A percentile compares a stretch with the other conserved stretches of the same genome.
Conservation (phyloP, 768 basidiomycete species). For the Rhodotorula diobovata region DNA sequence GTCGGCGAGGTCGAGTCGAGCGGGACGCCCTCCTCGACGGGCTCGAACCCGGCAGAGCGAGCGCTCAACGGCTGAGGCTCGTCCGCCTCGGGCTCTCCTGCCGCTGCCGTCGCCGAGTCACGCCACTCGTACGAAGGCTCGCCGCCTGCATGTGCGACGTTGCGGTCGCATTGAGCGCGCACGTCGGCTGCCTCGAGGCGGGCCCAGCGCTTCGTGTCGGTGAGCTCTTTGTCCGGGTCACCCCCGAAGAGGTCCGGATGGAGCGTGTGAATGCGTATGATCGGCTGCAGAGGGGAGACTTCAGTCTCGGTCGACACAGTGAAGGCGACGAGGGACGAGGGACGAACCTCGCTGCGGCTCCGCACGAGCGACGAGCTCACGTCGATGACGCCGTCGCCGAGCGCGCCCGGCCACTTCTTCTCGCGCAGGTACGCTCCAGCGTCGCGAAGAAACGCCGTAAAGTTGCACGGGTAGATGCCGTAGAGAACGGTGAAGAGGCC, state of each 20-base stretch:
- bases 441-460: conserved; percentile 68
- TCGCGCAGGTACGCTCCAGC: conserved; percentile 63
- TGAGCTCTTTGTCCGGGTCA: conserved; percentile 62
- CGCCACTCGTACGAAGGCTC: conserved; percentile 53
- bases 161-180: conserved; percentile 63
- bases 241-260: conserved; percentile 69
- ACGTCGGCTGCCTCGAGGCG: conserved; percentile 56
- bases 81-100: not conserved
- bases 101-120: not conserved
- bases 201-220: conserved; percentile 63
- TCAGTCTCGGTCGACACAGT: not conserved
- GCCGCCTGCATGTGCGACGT: conserved; percentile 61
- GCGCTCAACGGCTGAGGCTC: no score
- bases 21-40: not conserved
- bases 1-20: conserved; percentile 12
- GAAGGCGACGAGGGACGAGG: not conserved
- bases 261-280: conserved; percentile 67
- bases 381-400: conserved; percentile 58
- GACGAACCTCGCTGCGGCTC: conserved; percentile 64
- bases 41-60: conserved; percentile 20
- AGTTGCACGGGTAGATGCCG: conserved; percentile 85
- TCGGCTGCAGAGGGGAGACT: conserved; percentile 51
- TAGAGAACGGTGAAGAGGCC: conserved; percentile 74
- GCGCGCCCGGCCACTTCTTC: conserved; percentile 57
- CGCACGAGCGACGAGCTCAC: conserved; percentile 67